Evolutionary conservation across 257 asterid species (phyloP).

Genomic region (Rhazya stricta): DNA sequence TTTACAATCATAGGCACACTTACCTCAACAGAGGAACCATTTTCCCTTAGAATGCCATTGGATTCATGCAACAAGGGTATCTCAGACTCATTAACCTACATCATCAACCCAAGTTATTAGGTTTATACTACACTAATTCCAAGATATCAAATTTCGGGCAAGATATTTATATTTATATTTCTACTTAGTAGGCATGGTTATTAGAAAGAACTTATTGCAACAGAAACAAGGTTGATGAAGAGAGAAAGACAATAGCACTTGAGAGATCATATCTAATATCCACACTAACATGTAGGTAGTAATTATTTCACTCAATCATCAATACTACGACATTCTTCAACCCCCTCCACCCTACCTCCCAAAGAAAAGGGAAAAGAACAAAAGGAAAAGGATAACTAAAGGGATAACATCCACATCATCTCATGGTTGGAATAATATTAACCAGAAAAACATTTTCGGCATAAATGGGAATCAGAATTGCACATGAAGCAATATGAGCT

Average conservation of each 20-base stretch:
- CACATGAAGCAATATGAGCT: background rate
- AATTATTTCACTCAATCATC: background rate
- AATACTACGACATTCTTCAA: background rate
- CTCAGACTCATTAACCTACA: constrained; percentile 89
- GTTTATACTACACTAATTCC: constrained; percentile 12
- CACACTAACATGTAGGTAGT: too few species aligned
- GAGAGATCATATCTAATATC: background rate
- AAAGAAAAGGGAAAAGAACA: background rate
- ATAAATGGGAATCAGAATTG: background rate
- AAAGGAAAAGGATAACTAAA: background rate
- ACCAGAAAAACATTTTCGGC: background rate
- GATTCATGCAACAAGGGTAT: constrained; percentile 86
- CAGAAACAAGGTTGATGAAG: background rate
- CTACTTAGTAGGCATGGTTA: background rate
- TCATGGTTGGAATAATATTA: background rate
- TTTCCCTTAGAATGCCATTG: constrained; percentile 59
- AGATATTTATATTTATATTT: background rate
- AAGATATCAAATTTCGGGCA: constrained; percentile 7
- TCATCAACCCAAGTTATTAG: constrained; percentile 28
- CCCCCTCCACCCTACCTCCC: background rate
- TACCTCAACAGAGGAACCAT: constrained; percentile 70
- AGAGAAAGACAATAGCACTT: background rate
- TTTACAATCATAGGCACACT: constrained; percentile 21
- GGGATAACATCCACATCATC: background rate
- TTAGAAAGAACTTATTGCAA: background rate